Conservation (phyloP, 495 filamentous ascomycete species). For the Haplographium delicatum region DNA sequence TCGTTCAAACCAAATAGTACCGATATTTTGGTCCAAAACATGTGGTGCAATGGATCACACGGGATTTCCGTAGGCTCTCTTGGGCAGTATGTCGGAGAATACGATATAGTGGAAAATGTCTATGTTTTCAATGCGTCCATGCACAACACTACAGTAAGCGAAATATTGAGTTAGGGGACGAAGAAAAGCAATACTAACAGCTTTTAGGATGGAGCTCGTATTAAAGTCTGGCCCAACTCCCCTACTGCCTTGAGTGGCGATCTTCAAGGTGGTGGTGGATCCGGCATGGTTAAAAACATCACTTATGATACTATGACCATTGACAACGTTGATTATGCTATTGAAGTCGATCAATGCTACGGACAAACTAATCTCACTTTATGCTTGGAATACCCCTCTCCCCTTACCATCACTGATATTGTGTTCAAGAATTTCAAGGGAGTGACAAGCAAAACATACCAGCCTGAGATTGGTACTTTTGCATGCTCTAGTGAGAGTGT, state of each 20-base stretch:
- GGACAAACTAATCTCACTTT: conserved; percentile 58
- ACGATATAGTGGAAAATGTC: conserved; percentile 61
- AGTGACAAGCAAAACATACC: conserved; percentile 44
- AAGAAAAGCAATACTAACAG: conserved; percentile 12
- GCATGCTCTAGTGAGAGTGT: conserved; percentile 51
- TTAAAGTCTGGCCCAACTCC: conserved; percentile 64
- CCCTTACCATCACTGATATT: conserved; percentile 52
- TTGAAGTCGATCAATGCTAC: conserved; percentile 63
- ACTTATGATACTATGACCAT: conserved; percentile 52
- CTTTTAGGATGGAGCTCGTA: conserved; percentile 53
- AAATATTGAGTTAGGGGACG: background rate
- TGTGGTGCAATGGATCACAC: conserved; percentile 67
- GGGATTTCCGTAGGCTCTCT: conserved; percentile 68
- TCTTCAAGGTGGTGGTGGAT: conserved; percentile 57
- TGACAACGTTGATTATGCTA: conserved; percentile 57
- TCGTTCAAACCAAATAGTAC: conserved; percentile 74
- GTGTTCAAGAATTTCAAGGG: conserved; percentile 50
- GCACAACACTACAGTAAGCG: conserved; percentile 48
- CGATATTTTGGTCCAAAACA: conserved; percentile 65
- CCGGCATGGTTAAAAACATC: conserved; percentile 42
- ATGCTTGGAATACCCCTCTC: conserved; percentile 51
- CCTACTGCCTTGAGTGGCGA: conserved; percentile 45
- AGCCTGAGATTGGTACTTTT: conserved; percentile 48
- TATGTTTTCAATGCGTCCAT: conserved; percentile 63
- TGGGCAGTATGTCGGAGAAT: conserved; percentile 58